Conservation (phyloP, 768 basidiomycete genomes). For the Boletus vermiculosoides region DNA sequence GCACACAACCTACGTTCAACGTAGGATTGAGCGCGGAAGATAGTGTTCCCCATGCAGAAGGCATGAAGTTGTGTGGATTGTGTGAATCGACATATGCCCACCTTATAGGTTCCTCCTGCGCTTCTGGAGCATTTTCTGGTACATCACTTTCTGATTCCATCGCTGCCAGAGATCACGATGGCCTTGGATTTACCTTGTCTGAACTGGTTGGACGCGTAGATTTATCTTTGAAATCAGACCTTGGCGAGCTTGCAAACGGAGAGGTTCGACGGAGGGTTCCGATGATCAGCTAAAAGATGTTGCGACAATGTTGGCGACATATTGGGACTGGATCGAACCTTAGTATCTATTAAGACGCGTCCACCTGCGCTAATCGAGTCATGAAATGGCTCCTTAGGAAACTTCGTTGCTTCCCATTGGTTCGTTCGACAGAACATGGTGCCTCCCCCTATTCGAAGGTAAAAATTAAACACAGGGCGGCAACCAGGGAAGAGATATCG, state of each 20-base stretch:
- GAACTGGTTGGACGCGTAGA: conserved; percentile 14
- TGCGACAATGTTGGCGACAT: neutral
- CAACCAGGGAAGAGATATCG: conserved; percentile 52
- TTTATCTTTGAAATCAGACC: neutral
- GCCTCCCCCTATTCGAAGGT: conserved; percentile 58
- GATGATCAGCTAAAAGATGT: conserved; percentile 66
- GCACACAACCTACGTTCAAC: conserved; percentile 56
- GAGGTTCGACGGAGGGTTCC: conserved; percentile 43
- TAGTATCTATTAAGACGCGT: conserved; percentile 86
- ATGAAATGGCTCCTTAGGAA: conserved; percentile 67
- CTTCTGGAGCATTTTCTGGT: conserved; percentile 27
- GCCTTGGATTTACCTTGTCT: conserved; percentile 26
- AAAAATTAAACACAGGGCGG: conserved; percentile 31
- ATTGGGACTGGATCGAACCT: conserved; percentile 47
- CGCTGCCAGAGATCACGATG: conserved; percentile 33
- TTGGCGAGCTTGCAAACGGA: conserved; percentile 18
- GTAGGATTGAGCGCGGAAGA: conserved; percentile 68
- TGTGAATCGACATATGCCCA: conserved; percentile 88
- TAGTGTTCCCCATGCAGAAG: conserved; percentile 85
- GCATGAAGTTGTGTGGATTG: conserved; percentile 93
- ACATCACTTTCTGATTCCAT: conserved; percentile 37
- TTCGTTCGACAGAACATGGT: conserved; percentile 81
- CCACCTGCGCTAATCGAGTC: conserved; percentile 83
- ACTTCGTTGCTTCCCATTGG: conserved; percentile 70
- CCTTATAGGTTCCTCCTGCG: conserved; percentile 46